Conservation (phyloP, 2,329 filamentous ascomycete genomes). For the Fusarium verrucosum region DNA sequence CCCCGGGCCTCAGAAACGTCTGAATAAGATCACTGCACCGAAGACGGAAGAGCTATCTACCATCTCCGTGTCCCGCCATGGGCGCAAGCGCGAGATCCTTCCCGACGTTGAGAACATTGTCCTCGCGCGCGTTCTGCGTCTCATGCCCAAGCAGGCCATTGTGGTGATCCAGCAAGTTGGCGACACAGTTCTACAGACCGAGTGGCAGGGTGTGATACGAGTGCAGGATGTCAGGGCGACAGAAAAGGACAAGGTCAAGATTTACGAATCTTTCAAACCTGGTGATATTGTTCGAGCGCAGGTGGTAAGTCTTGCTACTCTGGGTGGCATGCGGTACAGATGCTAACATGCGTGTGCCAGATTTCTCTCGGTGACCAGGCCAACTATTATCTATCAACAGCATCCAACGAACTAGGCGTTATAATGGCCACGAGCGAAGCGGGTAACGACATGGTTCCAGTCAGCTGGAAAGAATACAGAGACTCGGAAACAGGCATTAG, state of each 20-base stretch:
- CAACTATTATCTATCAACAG: slow-evolving; percentile 94
- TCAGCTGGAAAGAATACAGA: slow-evolving; percentile 94
- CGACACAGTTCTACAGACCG: slow-evolving; percentile 74
- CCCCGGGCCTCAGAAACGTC: slow-evolving; percentile 65
- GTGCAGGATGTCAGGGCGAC: slow-evolving; percentile 93
- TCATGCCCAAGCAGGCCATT: slow-evolving; percentile 84
- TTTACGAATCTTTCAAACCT: slow-evolving; percentile 89
- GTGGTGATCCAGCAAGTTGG: slow-evolving; percentile 87
- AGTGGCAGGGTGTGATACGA: slow-evolving; percentile 86
- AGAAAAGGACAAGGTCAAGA: slow-evolving; percentile 93
- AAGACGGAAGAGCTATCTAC: slow-evolving; percentile 58
- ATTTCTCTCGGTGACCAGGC: slow-evolving; percentile 93
- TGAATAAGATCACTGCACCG: slow-evolving; percentile 64
- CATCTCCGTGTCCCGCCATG: slow-evolving; percentile 64
- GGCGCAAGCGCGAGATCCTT: slow-evolving; percentile 72
- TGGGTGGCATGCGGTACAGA: neutral
- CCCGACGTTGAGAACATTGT: slow-evolving; percentile 84
- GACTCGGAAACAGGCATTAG: slow-evolving; percentile 80
- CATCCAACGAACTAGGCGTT: slow-evolving; percentile 89
- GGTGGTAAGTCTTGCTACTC: slow-evolving; percentile 65
- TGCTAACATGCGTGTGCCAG: slow-evolving; percentile 50
- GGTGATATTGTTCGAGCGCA: slow-evolving; percentile 90
- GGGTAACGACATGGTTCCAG: slow-evolving; percentile 89
- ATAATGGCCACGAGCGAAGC: slow-evolving; percentile 90
- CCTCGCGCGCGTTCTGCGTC: slow-evolving; percentile 84